Conservation (phyloP, 2,329 filamentous ascomycete genomes). For the Arthrobotrys pseudoclavata region DNA sequence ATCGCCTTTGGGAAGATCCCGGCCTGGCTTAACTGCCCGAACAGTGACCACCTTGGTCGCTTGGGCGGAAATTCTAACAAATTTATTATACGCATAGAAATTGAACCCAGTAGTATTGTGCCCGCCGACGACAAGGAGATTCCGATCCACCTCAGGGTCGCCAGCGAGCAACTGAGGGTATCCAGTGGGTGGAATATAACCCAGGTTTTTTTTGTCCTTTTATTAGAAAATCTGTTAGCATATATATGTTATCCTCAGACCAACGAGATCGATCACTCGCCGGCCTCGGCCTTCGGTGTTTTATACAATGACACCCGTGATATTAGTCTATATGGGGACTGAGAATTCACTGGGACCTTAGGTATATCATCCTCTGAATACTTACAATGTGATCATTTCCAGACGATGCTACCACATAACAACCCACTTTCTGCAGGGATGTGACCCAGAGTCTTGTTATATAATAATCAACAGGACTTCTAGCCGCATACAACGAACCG, state of each 20-base stretch:
- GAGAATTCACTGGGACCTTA: too few species aligned
- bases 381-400: background rate
- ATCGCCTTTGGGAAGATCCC: background rate
- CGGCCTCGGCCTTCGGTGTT: too few species aligned
- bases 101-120: background rate
- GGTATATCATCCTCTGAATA: too few species aligned
- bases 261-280: too few species aligned
- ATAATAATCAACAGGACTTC: background rate
- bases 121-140: conserved; percentile 11
- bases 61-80: conserved; percentile 7
- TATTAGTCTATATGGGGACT: too few species aligned
- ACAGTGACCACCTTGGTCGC: background rate
- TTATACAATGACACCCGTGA: too few species aligned
- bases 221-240: background rate
- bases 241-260: too few species aligned
- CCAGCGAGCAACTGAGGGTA: background rate
- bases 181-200: too few species aligned
- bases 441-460: too few species aligned
- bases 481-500: too few species aligned
- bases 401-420: background rate
- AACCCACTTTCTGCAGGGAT: background rate
- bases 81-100: background rate
- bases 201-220: background rate
- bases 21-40: too few species aligned
- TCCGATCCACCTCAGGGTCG: background rate